Evolutionary conservation across 441 rosid genomes (phyloP).

Genomic region (Syzygium malaccense): DNA sequence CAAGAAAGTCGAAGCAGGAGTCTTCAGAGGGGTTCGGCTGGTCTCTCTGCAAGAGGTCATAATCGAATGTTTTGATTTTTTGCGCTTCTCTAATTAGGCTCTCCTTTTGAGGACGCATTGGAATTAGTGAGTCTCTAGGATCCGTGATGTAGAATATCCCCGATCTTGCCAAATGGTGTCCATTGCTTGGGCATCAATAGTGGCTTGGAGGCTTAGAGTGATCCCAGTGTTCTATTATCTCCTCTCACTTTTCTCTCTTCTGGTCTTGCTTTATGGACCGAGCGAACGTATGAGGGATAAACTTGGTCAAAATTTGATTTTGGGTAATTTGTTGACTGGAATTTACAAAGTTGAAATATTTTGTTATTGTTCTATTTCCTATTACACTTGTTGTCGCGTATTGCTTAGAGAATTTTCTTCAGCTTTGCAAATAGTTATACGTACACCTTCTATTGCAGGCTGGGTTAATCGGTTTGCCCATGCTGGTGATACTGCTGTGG

Average conservation of each 20-base stretch:
- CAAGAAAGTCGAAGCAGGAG: neutral
- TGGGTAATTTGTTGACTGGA: neutral
- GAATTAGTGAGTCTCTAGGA: neutral
- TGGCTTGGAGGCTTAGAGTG: neutral
- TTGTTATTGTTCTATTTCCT: neutral
- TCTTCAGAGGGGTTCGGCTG: neutral
- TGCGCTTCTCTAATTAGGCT: neutral
- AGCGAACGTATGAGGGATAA: neutral
- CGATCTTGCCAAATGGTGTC: neutral
- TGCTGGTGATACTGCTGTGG: constrained; percentile 94
- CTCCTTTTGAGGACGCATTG: neutral
- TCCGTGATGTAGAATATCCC: neutral
- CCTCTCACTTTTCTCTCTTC: neutral
- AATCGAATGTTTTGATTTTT: neutral
- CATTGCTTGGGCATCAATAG: neutral
- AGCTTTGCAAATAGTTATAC: neutral
- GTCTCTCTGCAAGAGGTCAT: neutral
- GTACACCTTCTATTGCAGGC: constrained; percentile 38
- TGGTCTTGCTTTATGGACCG: neutral
- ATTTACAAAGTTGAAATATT: neutral
- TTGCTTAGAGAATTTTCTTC: neutral
- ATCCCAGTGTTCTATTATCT: neutral
- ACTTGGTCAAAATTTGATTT: neutral
- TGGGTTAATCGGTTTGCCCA: constrained; percentile 99
- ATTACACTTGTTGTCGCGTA: neutral